Percentiles rank a stretch among this genome's conserved stretches.
These are phyloP conservation scores for Lyophyllum shimeji DNA, from an alignment of 768 basidiomycete genomes.

Conservation along the genomic window DNA sequence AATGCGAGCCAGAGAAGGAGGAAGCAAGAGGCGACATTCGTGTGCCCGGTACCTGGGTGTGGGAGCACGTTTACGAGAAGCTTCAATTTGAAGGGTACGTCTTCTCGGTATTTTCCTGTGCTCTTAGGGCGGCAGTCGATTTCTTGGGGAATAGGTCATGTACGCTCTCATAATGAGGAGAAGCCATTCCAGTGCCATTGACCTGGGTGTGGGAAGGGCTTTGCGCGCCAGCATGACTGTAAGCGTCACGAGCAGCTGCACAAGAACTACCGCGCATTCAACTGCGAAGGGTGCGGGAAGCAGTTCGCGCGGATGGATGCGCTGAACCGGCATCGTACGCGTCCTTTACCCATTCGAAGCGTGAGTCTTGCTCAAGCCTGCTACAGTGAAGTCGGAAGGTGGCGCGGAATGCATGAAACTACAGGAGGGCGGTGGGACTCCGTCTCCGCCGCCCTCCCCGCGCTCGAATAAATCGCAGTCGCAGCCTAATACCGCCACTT, in stretches of 20 bases:
- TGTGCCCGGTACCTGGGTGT: slow-evolving; percentile 80
- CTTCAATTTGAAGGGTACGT: slow-evolving; percentile 87
- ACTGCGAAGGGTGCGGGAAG: slow-evolving; percentile 90
- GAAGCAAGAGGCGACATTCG: slow-evolving; percentile 86
- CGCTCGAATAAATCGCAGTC: neutral
- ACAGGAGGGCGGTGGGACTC: slow-evolving; percentile 27
- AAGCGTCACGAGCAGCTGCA: slow-evolving; percentile 96
- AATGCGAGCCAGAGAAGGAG: slow-evolving; percentile 83
- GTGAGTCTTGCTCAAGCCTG: too few relatives aligned
- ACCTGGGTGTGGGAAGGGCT: slow-evolving; percentile 93
- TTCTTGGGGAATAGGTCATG: slow-evolving; percentile 56
- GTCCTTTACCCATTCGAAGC: slow-evolving; percentile 24
- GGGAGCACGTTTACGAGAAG: slow-evolving; percentile 88
- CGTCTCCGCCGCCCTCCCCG: neutral
- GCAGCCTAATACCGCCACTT: neutral
- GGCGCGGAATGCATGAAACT: slow-evolving; percentile 69
- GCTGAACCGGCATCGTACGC: slow-evolving; percentile 88
- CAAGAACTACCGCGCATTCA: slow-evolving; percentile 88
- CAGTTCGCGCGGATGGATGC: slow-evolving; percentile 96
- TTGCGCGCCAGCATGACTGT: slow-evolving; percentile 94
- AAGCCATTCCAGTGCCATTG: slow-evolving; percentile 94
- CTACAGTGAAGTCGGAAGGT: slow-evolving; percentile 78
- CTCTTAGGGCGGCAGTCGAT: neutral
- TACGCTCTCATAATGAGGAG: slow-evolving; percentile 93
- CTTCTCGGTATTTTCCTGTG: neutral